Conservation (phyloP, 176 grass and related monocot species). For the Puccinellia tenuiflora region DNA sequence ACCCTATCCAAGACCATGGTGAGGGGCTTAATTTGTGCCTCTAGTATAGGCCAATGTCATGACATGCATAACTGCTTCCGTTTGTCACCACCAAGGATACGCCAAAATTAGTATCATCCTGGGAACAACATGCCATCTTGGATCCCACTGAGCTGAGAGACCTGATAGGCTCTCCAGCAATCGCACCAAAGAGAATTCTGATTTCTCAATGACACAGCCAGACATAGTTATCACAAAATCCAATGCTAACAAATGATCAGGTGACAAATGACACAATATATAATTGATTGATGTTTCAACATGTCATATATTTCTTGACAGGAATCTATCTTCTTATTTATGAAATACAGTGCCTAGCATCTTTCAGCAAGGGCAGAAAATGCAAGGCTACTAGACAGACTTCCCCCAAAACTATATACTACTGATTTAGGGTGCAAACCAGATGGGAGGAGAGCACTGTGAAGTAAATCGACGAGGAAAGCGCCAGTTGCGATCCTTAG, state of each 20-base stretch:
- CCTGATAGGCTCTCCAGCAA: slow-evolving; percentile 15
- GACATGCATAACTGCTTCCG: not conserved
- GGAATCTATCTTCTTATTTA: not conserved
- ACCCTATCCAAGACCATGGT: too few relatives aligned
- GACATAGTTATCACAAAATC: not conserved
- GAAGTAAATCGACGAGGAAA: not conserved
- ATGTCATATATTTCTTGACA: not conserved
- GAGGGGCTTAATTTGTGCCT: not conserved
- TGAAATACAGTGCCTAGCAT: not conserved
- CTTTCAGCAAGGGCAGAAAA: not conserved
- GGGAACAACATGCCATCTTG: too few relatives aligned
- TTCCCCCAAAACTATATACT: not conserved
- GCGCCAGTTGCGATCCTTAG: not conserved
- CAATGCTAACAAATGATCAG: not conserved
- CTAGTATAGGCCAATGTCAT: not conserved
- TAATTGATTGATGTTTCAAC: not conserved
- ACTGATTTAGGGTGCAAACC: not conserved
- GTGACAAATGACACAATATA: not conserved
- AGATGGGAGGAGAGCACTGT: slow-evolving; percentile 14
- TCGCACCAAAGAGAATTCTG: not conserved
- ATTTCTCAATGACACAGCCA: not conserved
- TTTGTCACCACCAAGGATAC: not conserved
- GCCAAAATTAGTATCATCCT: too few relatives aligned
- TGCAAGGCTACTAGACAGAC: not conserved
- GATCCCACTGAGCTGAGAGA: not conserved